A percentile compares a stretch with the other conserved stretches of the same genome.
phyloP scores from a whole-genome alignment of 2,329 filamentous ascomycete genomes.

The Pseudogymnoascus sp. region DNA sequence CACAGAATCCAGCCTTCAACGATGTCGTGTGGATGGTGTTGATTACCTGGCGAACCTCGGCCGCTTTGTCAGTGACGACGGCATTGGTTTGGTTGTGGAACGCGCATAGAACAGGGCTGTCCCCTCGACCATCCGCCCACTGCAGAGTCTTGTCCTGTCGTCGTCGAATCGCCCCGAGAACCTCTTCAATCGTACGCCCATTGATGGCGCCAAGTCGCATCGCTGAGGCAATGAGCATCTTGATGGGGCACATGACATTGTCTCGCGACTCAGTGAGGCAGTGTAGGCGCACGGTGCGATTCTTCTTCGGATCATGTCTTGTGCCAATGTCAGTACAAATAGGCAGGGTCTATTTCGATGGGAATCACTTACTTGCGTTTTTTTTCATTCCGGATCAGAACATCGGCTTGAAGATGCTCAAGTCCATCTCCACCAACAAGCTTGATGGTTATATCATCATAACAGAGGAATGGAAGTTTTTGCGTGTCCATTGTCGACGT shows the following conservation, averaged over 20 bases:
- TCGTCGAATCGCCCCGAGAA: neutral
- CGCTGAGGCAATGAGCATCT: neutral
- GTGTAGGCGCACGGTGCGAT: neutral
- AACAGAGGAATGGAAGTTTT: too few species aligned
- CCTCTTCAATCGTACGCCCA: neutral
- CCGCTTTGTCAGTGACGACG: neutral
- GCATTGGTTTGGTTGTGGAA: too few species aligned
- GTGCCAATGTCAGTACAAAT: too few species aligned
- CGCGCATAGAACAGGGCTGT: neutral
- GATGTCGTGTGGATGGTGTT: neutral
- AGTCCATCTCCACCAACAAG: neutral
- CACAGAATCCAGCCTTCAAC: neutral
- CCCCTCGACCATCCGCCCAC: neutral
- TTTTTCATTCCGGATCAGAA: neutral
- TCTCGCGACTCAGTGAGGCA: neutral
- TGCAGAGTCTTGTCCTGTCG: neutral
- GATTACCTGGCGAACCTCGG: neutral
- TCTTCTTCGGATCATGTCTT: neutral
- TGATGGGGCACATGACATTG: neutral
- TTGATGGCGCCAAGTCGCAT: neutral
- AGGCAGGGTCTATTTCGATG: too few species aligned
- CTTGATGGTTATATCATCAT: neutral
- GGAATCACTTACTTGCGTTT: too few species aligned
- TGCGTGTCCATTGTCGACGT: too few species aligned
- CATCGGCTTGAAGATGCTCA: neutral